A percentile compares a stretch with the other conserved stretches of the same genome.
Conservation (phyloP, 2,329 filamentous ascomycete species). For the Hypoxylon sp. region DNA sequence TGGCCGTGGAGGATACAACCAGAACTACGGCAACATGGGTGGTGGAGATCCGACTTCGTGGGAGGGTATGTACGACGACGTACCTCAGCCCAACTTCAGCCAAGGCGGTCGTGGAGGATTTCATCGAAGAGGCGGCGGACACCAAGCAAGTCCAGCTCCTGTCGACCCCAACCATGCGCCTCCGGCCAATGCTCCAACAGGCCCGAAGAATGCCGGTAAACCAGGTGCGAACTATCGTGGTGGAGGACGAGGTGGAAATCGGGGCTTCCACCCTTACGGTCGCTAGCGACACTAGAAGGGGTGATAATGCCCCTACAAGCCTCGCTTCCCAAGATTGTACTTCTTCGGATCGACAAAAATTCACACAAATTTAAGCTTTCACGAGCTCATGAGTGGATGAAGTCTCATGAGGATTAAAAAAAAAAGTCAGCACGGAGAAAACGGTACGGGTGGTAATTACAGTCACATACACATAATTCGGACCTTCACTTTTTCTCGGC, state of each 20-base stretch:
- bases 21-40: slow-evolving; percentile 57
- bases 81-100: slow-evolving; percentile 82
- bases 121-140: slow-evolving; percentile 57
- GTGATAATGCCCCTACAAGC: neutral
- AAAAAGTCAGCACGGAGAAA: slow-evolving; percentile 13
- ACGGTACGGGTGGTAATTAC: slow-evolving; percentile 8
- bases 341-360: slow-evolving; percentile 11
- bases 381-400: slow-evolving; percentile 38
- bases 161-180: slow-evolving; percentile 71
- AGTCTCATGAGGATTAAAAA: slow-evolving; percentile 18
- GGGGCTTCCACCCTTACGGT: slow-evolving; percentile 85
- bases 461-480: slow-evolving; percentile 9
- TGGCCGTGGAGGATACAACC: slow-evolving; percentile 57
- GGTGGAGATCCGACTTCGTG: slow-evolving; percentile 83
- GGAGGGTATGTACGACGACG: slow-evolving; percentile 99
- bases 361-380: slow-evolving; percentile 19
- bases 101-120: slow-evolving; percentile 62
- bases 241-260: slow-evolving; percentile 80
- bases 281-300: slow-evolving; percentile 44
- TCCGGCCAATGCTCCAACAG: slow-evolving; percentile 89
- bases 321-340: slow-evolving; percentile 3
- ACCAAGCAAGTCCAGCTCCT: slow-evolving; percentile 58
- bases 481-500: slow-evolving; percentile 11
- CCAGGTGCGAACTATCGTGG: slow-evolving; percentile 95
- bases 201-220: slow-evolving; percentile 93